phyloP scores from a whole-genome alignment of 352 stramenopile species.

The Pythium guiyangense region DNA sequence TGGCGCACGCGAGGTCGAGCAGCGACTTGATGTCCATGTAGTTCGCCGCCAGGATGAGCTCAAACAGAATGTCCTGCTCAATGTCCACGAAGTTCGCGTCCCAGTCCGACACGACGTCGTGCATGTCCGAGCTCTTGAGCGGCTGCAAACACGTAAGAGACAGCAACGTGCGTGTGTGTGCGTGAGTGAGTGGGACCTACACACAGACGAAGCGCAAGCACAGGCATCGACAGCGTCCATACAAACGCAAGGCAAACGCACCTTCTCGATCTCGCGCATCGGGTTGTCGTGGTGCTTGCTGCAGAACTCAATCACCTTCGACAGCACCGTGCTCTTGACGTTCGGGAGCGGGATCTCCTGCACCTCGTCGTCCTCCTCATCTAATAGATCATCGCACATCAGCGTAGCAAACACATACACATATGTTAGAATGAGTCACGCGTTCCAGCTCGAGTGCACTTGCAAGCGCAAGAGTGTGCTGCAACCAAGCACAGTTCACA shows the following conservation, averaged over 20 bases:
- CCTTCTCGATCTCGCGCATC: conserved; percentile 99
- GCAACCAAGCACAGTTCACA: no score
- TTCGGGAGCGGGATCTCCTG: conserved; percentile 98
- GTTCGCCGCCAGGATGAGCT: conserved; percentile 99
- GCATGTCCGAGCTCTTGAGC: conserved; percentile 97
- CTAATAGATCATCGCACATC: conserved; percentile 17
- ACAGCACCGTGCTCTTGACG: conserved; percentile 95
- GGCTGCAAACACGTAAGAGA: conserved; percentile 47
- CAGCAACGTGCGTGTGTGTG: no score
- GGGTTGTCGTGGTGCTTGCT: conserved; percentile 94
- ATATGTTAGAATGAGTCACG: no score
- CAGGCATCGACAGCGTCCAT: background rate
- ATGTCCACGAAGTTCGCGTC: conserved; percentile 99
- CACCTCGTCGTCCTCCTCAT: conserved; percentile 93
- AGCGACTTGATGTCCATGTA: conserved; percentile 99
- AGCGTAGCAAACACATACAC: background rate
- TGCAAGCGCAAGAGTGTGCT: no score
- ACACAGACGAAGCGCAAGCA: background rate
- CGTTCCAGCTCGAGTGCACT: no score
- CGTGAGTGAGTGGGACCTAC: background rate
- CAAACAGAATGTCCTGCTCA: conserved; percentile 99
- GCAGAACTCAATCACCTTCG: conserved; percentile 98
- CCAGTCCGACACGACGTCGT: conserved; percentile 99
- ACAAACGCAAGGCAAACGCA: conserved; percentile 9
- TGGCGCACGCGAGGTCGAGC: conserved; percentile 89